Base-by-base conservation (phyloP, 768 basidiomycete genomes). In the Leccinum uliginosum region DNA sequence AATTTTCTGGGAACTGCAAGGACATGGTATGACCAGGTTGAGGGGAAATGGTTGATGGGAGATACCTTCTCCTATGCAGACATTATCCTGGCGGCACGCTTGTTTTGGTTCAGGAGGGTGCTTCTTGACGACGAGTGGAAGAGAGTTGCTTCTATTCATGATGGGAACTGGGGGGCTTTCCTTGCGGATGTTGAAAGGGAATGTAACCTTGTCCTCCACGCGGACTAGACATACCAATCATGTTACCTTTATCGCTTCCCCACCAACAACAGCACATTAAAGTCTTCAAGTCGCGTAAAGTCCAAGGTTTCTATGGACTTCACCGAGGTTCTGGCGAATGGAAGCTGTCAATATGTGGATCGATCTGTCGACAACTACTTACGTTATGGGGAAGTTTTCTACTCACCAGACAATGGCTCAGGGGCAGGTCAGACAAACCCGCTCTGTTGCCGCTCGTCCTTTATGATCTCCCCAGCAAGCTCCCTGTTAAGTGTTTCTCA, bases 381-480 rank as follows among this genome's bases (percentile, higher is more conserved):
- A 44, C 11, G 5, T 7, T 14, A 21, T 21, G 21, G 34, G 4
- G 26, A 10, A 50, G 19, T 6, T 5, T 46, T 19, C 19, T 29
- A 11, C 23, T 19, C 23, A 52, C 38, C 11, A 21, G 26, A 55
- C 17, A 2, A 34, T 9, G 23, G 27, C 27, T 23, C n/a, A 6
- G 49, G 6, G 53, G 21, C 7, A 24, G 7, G 32, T n/a, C 21
- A 47, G 54, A 53, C 15, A 43, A 32, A 11, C 23, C n/a, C 23
- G 43, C 27, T 2, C 72, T 70, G 69, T 49, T 61, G 12, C 61
- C 69, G 1, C 68, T 76, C n/a, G 57, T 66, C 50, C 64, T 77
- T 53, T 75, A 75, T 26, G 76, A 78, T 17, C 67, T 73, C 26
- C 68, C 73, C 17, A 72, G 67, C 48, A 65, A 66, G 4, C 53